A percentile compares a stretch with the other conserved stretches of the same genome.
phyloP scores from a whole-genome alignment of 768 basidiomycete genomes.

The Fomitopsis pulvina region DNA sequence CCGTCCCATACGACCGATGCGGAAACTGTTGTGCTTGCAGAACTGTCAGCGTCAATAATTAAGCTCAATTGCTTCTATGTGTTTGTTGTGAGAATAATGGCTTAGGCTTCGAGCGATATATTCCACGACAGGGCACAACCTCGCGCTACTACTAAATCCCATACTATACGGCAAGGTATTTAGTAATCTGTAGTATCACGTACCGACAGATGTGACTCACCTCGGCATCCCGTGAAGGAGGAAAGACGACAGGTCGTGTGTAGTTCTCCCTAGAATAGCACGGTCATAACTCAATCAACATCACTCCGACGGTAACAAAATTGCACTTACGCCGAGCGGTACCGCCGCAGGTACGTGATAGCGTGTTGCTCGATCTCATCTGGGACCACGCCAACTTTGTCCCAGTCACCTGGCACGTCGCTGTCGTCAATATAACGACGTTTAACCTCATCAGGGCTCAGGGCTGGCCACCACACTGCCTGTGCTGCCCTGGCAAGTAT shows the following conservation, averaged over 20 bases:
- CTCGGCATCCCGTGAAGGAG: slow-evolving; percentile 33
- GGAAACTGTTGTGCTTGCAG: too few relatives aligned
- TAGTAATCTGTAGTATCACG: neutral
- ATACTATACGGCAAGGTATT: neutral
- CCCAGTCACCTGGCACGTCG: slow-evolving; percentile 74
- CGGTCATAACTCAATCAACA: slow-evolving; percentile 4
- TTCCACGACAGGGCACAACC: neutral
- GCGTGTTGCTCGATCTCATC: slow-evolving; percentile 85
- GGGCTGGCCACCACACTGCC: slow-evolving; percentile 82
- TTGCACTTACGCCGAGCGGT: slow-evolving; percentile 74
- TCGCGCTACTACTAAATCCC: neutral
- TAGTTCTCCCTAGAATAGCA: slow-evolving; percentile 50
- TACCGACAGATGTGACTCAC: slow-evolving; percentile 13
- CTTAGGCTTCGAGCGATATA: neutral
- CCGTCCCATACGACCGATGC: too few relatives aligned
- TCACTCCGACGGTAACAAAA: neutral
- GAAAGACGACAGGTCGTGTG: slow-evolving; percentile 61
- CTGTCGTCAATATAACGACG: slow-evolving; percentile 83
- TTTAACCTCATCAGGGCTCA: slow-evolving; percentile 86
- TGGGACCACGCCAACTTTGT: slow-evolving; percentile 71
- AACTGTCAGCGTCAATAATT: too few relatives aligned
- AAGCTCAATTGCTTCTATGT: too few relatives aligned
- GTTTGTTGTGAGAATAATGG: neutral
- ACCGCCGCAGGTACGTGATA: slow-evolving; percentile 84
- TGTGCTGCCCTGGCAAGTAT: slow-evolving; percentile 60